Percentiles rank a stretch among this genome's conserved stretches.
phyloP scores from a whole-genome alignment of 257 asterid species.

The Perilla frutescens region DNA sequence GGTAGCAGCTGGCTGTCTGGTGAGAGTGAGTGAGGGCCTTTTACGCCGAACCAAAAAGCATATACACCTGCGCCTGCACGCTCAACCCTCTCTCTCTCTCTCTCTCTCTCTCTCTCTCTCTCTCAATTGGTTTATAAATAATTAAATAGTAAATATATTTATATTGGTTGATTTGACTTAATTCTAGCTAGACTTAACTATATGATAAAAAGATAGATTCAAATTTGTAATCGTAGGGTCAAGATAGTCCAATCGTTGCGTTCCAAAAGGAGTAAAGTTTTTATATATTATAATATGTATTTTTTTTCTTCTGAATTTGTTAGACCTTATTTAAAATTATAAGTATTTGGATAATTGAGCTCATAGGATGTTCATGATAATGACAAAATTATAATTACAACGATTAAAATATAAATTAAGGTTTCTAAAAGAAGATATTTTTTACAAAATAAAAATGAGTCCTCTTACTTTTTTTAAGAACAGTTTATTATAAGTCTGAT shows the following conservation, averaged over 20 bases:
- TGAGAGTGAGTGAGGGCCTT: slow-evolving; percentile 34
- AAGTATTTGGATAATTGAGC: too few relatives aligned
- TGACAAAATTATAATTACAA: too few relatives aligned
- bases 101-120: slow-evolving; percentile 6
- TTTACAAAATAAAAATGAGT: too few relatives aligned
- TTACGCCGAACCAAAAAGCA: slow-evolving; percentile 49
- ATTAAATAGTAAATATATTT: background rate
- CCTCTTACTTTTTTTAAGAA: too few relatives aligned
- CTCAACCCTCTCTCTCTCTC: slow-evolving; percentile 33
- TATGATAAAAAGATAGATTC: background rate
- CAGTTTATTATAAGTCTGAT: too few relatives aligned
- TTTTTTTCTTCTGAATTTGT: too few relatives aligned
- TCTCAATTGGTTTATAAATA: background rate
- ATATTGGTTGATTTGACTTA: background rate
- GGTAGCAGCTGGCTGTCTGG: slow-evolving; percentile 36
- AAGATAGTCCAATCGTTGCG: background rate
- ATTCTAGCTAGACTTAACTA: background rate
- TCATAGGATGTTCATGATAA: too few relatives aligned
- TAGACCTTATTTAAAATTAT: too few relatives aligned
- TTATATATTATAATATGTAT: too few relatives aligned
- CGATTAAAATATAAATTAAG: too few relatives aligned
- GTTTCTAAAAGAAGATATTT: too few relatives aligned
- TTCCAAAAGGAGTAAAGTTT: too few relatives aligned
- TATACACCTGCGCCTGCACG: slow-evolving; percentile 43
- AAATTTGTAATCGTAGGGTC: background rate